phyloP scores from a whole-genome alignment of 805 yeast genomes.

The Saccharomycopsis sp. region DNA sequence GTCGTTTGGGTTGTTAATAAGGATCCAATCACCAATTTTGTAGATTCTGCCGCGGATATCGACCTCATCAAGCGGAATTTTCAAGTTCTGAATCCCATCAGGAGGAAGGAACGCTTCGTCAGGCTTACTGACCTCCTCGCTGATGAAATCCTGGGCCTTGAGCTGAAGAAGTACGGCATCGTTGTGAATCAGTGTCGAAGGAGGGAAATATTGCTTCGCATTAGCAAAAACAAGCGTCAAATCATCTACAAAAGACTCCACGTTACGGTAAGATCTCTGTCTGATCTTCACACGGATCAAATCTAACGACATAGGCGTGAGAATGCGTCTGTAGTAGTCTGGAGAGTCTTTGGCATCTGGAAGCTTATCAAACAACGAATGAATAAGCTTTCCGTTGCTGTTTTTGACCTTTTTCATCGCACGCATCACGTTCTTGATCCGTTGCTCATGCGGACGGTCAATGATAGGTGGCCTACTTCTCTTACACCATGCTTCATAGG shows the following conservation, averaged over 20 bases:
- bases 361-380: conserved; percentile 69
- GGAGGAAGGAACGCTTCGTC: conserved; percentile 66
- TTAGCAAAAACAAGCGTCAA: conserved; percentile 68
- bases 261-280: conserved; percentile 71
- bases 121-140: conserved; percentile 70
- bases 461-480: conserved; percentile 90
- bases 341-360: conserved; percentile 56
- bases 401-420: conserved; percentile 68
- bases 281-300: conserved; percentile 79
- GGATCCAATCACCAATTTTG: conserved; percentile 92
- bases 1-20: conserved; percentile 82
- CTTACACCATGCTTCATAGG: conserved; percentile 40
- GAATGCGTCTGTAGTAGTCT: conserved; percentile 41
- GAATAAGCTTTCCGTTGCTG: conserved; percentile 42
- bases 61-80: conserved; percentile 75
- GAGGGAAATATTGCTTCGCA: conserved; percentile 58
- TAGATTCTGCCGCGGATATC: conserved; percentile 66
- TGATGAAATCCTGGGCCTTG: conserved; percentile 49
- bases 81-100: conserved; percentile 44
- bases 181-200: conserved; percentile 49
- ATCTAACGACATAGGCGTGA: conserved; percentile 60
- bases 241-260: conserved; percentile 72
- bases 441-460: conserved; percentile 84
- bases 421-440: conserved; percentile 82
- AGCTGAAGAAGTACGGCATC: conserved; percentile 61